Base-by-base conservation (phyloP, 352 stramenopile species). In the Phytophthora hybrid region DNA sequence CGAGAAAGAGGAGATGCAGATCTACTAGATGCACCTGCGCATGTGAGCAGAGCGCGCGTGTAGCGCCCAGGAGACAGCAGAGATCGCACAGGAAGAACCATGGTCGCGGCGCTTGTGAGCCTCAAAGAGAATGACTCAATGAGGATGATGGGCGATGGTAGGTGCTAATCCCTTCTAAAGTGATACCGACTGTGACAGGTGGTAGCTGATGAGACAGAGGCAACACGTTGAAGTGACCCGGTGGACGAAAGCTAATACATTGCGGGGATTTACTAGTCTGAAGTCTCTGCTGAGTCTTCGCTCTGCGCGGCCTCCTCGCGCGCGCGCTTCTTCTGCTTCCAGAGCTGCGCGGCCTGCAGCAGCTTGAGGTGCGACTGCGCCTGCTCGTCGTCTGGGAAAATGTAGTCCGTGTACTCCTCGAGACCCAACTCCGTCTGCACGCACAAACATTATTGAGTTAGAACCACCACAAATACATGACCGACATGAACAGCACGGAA, bases 391-490 rank as follows among this genome's bases (percentile, higher is more conserved):
- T 99, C 98, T 5, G 98, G 97, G 88, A 99, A 99, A 59, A 99
- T 88, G 77, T 99, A 99, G 76, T 99, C 98, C 60, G 97, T 99
- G 88, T 99, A 99, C 75, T 99, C 97, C 81, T 99, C 98, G 87
- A 95, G 89, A 4, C 88, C 97, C 89, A 90, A 84, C 80, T 88
- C 95, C 84, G 81, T 91, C 88, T 95, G 71, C 13, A 66, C 11
- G 34, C 34, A 41, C 10, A 41, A 37, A 59, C 8, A 49, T 66
- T 11, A 29, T 5, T 37, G 18, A 70, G 63, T 81, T 52, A 81
- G 49, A 32, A 3, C 23, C 23, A 73, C 18, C 53, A 78, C 13
- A 5, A 3, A 34, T 19, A 61, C n/a, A 60, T 10, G 44, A 16
- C 13, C 52, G 5, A 11, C 14, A 56, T 21, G 63, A 57, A 55